phyloP scores from a whole-genome alignment of 345 rosid species.

The Stellera chamaejasme region DNA sequence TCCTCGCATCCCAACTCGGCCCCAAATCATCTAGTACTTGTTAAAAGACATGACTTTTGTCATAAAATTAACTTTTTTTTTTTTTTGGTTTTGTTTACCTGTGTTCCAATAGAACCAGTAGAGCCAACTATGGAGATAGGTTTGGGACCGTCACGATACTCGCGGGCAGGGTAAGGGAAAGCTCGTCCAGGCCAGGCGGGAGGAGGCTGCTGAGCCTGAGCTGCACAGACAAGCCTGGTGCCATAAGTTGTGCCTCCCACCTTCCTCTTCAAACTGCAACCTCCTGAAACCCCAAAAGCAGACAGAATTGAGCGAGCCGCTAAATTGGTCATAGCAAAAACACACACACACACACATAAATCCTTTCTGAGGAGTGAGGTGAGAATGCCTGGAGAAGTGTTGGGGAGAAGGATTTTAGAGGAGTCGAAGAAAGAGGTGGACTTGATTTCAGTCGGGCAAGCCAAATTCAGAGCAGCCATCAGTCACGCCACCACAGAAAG shows the following conservation, averaged over 20 bases:
- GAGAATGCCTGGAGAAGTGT: conserved; percentile 38
- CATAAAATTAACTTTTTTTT: not conserved
- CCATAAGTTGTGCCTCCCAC: conserved; percentile 29
- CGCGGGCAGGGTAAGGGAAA: conserved; percentile 48
- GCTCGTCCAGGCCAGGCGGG: conserved; percentile 98
- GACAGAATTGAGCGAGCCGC: too few relatives aligned
- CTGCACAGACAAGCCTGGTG: conserved; percentile 59
- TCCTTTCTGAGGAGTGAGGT: too few relatives aligned
- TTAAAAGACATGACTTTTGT: not conserved
- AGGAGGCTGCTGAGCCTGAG: conserved; percentile 43
- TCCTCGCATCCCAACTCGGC: not conserved
- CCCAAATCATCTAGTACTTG: not conserved
- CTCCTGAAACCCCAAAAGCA: conserved; percentile 34
- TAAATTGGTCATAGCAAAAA: not conserved
- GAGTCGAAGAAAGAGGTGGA: conserved; percentile 58
- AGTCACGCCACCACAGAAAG: not conserved
- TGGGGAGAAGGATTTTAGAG: conserved; percentile 32
- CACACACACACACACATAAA: not conserved
- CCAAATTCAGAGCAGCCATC: conserved; percentile 64
- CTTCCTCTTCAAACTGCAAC: conserved; percentile 47
- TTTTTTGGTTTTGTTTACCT: conserved; percentile 33
- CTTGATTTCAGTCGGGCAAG: conserved; percentile 52
- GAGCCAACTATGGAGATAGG: conserved; percentile 91
- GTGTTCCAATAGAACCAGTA: conserved; percentile 98
- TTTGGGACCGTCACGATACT: conserved; percentile 86